Base-by-base conservation (phyloP, 768 basidiomycete genomes). In the Suillus ampliporus region DNA sequence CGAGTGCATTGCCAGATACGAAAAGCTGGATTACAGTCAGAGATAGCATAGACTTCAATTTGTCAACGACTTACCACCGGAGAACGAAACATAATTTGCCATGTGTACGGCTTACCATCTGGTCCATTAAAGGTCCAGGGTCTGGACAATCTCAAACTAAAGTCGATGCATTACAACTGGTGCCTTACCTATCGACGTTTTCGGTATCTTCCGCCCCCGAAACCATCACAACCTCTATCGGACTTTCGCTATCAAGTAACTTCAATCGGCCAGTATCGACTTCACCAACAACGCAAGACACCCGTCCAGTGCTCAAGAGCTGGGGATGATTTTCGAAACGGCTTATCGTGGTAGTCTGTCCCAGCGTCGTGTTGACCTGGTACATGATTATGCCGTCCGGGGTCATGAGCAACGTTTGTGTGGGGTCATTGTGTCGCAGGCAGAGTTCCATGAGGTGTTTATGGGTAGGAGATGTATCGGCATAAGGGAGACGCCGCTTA, bases 81-180 rank as follows among this genome's bases (percentile, higher is more conserved):
- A 17, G 67, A 77, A 21, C 72, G 74, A 19, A 78, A 64, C 63
- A 76, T 74, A 57, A 82, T 66, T 58, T 79, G 76, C 79, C 80
- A 79, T 58, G 70, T 76, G 63, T 79, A 78, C 35, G 70, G 65
- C 61, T 71, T 66, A 19, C 65, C 64, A 62, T 80, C 77, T 19
- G 79, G 73, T 8, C 78, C 74, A 5, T 63, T 69, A 61, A 82
- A 78, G 40, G 73, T 68, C 80, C 80, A 79, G 11, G 74, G 74
- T 43, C 78, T 78, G 57, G 19, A n/a, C 13, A 31, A 28, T 56
- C 23, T 56, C 26, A 56, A 54, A 56, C 6, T 13, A 13, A 56
- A 5, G 38, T 40, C 17, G 23, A 40, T 40, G 26, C 17, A 56
- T 40, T 0, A 26, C 26, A 58, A 48, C n/a, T 61, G 23, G 31